Evolutionary conservation across 2,329 filamentous ascomycete species (phyloP).

Genomic region (Verticillium albo-atrum): DNA sequence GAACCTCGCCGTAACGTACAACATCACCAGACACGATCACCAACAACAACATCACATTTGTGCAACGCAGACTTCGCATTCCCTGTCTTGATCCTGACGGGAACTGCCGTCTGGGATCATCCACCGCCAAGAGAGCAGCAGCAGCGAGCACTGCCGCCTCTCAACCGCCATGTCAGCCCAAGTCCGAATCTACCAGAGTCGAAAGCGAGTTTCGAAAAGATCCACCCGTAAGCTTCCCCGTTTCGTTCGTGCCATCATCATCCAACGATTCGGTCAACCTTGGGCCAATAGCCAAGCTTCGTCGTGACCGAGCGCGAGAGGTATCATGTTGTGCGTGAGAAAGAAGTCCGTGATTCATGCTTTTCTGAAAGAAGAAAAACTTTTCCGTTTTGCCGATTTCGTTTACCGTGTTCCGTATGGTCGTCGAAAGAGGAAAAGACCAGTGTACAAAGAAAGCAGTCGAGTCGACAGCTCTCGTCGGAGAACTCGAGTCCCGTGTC

Average conservation of each 20-base stretch:
- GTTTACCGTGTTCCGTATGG: not conserved
- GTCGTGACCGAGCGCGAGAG: not conserved
- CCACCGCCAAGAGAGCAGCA: slow-evolving; percentile 7
- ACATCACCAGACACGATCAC: slow-evolving; percentile 1
- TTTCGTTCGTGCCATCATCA: slow-evolving; percentile 1
- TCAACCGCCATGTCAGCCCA: slow-evolving; percentile 2
- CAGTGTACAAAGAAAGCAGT: slow-evolving; percentile 2
- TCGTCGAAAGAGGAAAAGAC: not conserved
- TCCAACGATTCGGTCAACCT: not conserved
- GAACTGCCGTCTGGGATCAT: slow-evolving; percentile 4
- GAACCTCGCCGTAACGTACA: not conserved
- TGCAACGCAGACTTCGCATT: slow-evolving; percentile 14
- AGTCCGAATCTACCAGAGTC: slow-evolving; percentile 10
- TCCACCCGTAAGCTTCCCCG: slow-evolving; percentile 6
- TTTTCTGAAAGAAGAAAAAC: not conserved
- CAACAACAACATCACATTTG: not conserved
- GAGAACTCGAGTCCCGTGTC: not conserved
- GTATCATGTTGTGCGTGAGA: not conserved
- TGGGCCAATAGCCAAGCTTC: not conserved
- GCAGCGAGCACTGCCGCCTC: not conserved
- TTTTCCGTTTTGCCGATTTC: slow-evolving; percentile 1
- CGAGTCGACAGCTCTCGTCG: not conserved
- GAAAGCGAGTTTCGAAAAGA: slow-evolving; percentile 6
- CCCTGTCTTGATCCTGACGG: slow-evolving; percentile 9
- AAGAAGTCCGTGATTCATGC: not conserved